Conservation (phyloP, 1,284 basidiomycete species). For the Wallemia hederae region DNA sequence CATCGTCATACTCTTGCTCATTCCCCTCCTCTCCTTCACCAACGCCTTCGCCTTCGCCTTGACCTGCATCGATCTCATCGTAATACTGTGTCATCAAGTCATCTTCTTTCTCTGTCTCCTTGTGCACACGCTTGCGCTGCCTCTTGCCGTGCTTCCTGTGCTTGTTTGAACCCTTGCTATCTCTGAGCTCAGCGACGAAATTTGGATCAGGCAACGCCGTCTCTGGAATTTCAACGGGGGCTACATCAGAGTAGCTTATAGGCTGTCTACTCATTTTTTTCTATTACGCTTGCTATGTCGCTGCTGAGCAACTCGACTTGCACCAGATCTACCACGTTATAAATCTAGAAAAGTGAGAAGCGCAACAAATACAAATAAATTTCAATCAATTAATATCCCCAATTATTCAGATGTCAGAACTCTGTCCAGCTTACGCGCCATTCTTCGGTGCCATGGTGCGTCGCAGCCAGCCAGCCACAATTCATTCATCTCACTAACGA, state of each 20-base stretch:
- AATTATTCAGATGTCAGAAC: constrained; percentile 35
- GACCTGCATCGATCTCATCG: not conserved
- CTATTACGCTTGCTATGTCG: too few species aligned
- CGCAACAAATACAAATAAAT: not conserved
- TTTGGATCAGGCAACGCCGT: not conserved
- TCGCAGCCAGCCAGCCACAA: constrained; percentile 5
- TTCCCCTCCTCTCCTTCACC: too few species aligned
- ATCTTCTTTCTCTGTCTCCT: not conserved
- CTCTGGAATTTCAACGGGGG: not conserved
- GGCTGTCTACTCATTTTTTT: not conserved
- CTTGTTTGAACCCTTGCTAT: not conserved
- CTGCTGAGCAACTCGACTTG: too few species aligned
- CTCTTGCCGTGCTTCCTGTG: not conserved
- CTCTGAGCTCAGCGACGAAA: not conserved
- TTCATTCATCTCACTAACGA: not conserved
- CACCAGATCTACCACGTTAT: too few species aligned
- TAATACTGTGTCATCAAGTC: not conserved
- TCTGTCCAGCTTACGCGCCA: constrained; percentile 79
- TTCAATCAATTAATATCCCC: not conserved
- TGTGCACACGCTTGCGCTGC: too few species aligned
- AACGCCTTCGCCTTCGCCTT: too few species aligned
- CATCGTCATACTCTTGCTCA: too few species aligned
- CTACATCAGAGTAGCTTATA: not conserved
- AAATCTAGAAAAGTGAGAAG: not conserved
- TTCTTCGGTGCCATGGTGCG: constrained; percentile 89